A percentile compares a stretch with the other conserved stretches of the same genome.
Evolutionary conservation across 495 filamentous ascomycete species (phyloP).

Genomic region (Acidiella bohemica): DNA sequence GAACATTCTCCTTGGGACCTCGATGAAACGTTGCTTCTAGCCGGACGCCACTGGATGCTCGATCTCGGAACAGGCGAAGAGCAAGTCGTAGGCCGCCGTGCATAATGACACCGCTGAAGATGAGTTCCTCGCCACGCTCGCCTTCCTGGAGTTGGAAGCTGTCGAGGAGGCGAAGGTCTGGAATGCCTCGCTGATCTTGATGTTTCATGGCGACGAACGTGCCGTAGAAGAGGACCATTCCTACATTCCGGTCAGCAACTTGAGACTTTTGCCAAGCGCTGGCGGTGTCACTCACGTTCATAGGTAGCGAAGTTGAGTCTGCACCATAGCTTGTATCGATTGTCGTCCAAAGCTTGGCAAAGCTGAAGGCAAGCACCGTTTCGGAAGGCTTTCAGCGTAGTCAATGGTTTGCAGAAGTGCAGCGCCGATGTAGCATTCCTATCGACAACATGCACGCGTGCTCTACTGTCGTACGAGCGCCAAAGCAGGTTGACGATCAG

Average conservation of each 20-base stretch:
- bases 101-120: constrained; percentile 54
- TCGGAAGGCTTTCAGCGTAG: constrained; percentile 41
- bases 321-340: constrained; percentile 40
- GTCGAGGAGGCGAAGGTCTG: constrained; percentile 35
- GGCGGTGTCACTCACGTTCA: constrained; percentile 36
- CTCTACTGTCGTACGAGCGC: constrained; percentile 39
- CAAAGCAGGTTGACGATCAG: constrained; percentile 44
- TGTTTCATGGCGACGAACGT: constrained; percentile 62
- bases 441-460: constrained; percentile 44
- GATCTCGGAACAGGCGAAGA: constrained; percentile 58
- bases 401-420: constrained; percentile 39
- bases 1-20: constrained; percentile 24
- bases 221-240: constrained; percentile 67
- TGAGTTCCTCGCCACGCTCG: constrained; percentile 46
- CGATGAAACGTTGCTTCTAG: constrained; percentile 35
- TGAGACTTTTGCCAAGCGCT: background rate
- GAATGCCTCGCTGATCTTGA: constrained; percentile 44
- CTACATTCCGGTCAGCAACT: constrained; percentile 25
- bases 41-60: constrained; percentile 44
- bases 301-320: constrained; percentile 43
- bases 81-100: constrained; percentile 59
- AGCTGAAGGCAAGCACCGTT: constrained; percentile 41
- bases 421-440: constrained; percentile 25
- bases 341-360: constrained; percentile 35
- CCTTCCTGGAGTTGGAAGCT: constrained; percentile 8